These are phyloP conservation scores for Zopfia rhizophila DNA, from an alignment of 2,329 filamentous ascomycete species.

Conservation along the genomic window DNA sequence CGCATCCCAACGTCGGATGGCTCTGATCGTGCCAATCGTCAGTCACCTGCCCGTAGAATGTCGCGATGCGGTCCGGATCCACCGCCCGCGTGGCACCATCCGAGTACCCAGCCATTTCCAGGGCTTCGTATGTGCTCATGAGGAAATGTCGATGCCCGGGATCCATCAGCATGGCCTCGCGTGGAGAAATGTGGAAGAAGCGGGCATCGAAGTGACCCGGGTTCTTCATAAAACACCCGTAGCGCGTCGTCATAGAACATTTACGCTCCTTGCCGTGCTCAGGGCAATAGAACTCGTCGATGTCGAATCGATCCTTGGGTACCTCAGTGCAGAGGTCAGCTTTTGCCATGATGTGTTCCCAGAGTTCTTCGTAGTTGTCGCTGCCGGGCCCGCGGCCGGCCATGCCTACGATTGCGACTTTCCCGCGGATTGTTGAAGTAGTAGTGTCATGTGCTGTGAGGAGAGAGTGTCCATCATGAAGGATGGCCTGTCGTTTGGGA, in stretches of 20 bases:
- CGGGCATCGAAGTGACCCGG: slow-evolving; percentile 37
- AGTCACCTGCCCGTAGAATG: slow-evolving; percentile 42
- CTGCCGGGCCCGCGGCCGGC: slow-evolving; percentile 35
- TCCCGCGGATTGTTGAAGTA: too few species aligned
- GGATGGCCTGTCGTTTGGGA: too few species aligned
- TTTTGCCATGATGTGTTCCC: slow-evolving; percentile 48
- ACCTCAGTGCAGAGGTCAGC: slow-evolving; percentile 42
- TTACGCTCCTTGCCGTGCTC: neutral
- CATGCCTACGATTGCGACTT: slow-evolving; percentile 34
- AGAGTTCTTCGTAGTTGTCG: slow-evolving; percentile 43
- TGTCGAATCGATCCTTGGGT: slow-evolving; percentile 42
- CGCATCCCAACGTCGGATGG: slow-evolving; percentile 42
- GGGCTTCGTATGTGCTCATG: slow-evolving; percentile 38
- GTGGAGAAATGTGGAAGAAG: slow-evolving; percentile 44
- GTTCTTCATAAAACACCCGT: slow-evolving; percentile 39
- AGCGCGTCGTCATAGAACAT: slow-evolving; percentile 19
- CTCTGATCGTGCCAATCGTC: slow-evolving; percentile 44
- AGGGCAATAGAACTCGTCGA: slow-evolving; percentile 29
- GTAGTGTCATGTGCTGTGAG: too few species aligned
- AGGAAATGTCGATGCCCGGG: slow-evolving; percentile 38
- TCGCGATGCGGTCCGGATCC: slow-evolving; percentile 38
- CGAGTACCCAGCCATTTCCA: slow-evolving; percentile 40
- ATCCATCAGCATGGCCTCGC: slow-evolving; percentile 41
- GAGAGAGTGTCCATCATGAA: too few species aligned
- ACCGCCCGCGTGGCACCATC: slow-evolving; percentile 41